Evolutionary conservation across 371 early-diverging fungal species (phyloP).

Genomic region (Ordospora colligata): DNA sequence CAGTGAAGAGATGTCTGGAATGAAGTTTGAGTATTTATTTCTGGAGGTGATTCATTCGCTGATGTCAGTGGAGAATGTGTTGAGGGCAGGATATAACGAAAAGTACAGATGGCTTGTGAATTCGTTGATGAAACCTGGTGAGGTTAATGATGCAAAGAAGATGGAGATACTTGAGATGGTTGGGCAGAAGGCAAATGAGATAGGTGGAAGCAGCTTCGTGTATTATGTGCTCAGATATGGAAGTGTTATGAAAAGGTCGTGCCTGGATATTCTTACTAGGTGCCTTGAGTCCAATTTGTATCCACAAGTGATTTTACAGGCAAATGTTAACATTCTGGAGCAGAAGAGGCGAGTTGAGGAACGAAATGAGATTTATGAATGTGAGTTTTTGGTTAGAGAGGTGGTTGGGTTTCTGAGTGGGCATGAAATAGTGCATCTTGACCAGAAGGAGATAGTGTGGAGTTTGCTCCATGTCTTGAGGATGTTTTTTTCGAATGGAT

Average conservation of each 20-base stretch:
- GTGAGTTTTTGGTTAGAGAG: not conserved
- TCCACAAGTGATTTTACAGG: slow-evolving; percentile 1
- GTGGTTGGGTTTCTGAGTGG: not conserved
- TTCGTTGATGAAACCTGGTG: not conserved
- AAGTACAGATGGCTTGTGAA: slow-evolving; percentile 3
- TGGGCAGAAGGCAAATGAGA: not conserved
- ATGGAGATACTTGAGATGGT: not conserved
- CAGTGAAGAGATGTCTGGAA: not conserved
- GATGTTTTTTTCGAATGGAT: not conserved
- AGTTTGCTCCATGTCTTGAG: not conserved
- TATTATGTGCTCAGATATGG: not conserved
- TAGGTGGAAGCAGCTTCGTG: not conserved
- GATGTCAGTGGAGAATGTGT: not conserved
- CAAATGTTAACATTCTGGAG: not conserved
- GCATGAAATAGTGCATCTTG: not conserved
- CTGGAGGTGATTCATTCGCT: not conserved
- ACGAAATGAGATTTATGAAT: not conserved
- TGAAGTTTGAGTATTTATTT: slow-evolving; percentile 8
- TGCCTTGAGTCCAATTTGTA: not conserved
- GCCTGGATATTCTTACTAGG: not conserved
- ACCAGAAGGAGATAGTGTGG: slow-evolving; percentile 2
- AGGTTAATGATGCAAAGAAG: not conserved
- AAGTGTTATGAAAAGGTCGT: not conserved
- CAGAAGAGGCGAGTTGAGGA: not conserved
- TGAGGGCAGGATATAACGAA: not conserved